Conservation (phyloP, 163 green algal genomes). For the Trebouxia gelatinosa region DNA sequence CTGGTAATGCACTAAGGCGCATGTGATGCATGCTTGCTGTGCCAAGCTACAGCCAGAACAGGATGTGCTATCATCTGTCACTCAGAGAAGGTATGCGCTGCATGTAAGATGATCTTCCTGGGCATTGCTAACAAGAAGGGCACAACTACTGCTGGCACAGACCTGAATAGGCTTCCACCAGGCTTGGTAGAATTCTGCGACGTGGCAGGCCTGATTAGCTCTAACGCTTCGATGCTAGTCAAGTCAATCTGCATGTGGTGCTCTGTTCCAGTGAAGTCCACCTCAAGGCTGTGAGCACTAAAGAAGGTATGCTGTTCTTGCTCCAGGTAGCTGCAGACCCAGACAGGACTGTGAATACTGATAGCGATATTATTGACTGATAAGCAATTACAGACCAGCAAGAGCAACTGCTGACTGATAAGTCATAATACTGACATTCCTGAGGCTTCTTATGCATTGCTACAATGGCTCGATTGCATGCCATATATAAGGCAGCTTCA, state of each 20-base stretch:
- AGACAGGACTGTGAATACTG: no score
- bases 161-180: slow-evolving; percentile 34
- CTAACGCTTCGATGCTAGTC: slow-evolving; percentile 42
- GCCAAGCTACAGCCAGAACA: not conserved
- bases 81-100: not conserved
- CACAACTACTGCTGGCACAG: not conserved
- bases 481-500: no score
- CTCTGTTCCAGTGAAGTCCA: slow-evolving; percentile 32
- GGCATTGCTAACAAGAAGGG: no score
- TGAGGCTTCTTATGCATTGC: no score
- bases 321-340: slow-evolving; percentile 32
- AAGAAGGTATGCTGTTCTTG: slow-evolving; percentile 32
- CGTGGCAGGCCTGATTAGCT: slow-evolving; percentile 46
- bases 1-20: not conserved
- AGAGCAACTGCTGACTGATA: no score
- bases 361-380: no score
- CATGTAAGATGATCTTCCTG: not conserved
- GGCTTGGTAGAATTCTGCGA: slow-evolving; percentile 22
- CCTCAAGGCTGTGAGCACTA: slow-evolving; percentile 31
- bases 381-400: no score
- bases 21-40: not conserved
- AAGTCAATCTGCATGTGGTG: slow-evolving; percentile 60
- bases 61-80: not conserved
- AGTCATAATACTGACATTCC: no score
- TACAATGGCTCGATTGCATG: no score